A percentile compares a stretch with the other conserved stretches of the same genome.
Conservation (phyloP, 148 eudicot species). For the Camellia granthamiana region DNA sequence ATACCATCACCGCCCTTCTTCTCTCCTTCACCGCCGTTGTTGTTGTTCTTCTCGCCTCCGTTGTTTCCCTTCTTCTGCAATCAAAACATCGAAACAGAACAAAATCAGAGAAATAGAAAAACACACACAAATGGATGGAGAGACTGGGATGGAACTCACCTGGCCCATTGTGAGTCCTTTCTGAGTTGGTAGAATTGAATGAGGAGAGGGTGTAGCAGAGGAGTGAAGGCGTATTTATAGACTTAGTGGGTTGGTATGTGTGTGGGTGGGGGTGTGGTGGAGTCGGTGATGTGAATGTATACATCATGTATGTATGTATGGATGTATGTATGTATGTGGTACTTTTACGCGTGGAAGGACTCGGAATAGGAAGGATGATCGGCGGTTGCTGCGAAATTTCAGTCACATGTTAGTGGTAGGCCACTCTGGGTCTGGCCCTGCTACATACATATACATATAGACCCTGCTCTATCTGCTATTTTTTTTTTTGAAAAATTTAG, state of each 20-base stretch:
- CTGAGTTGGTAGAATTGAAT: not conserved
- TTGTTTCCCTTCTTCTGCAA: slow-evolving; percentile 15
- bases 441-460: too few relatives aligned
- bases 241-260: not conserved
- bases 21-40: slow-evolving; percentile 13
- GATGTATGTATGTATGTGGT: not conserved
- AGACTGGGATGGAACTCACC: not conserved
- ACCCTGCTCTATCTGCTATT: too few relatives aligned
- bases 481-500: too few relatives aligned
- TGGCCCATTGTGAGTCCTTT: not conserved
- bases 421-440: too few relatives aligned
- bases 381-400: too few relatives aligned
- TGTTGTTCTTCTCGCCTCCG: not conserved
- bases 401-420: too few relatives aligned
- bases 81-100: not conserved
- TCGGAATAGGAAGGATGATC: too few relatives aligned
- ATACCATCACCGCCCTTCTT: slow-evolving; percentile 12
- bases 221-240: not conserved
- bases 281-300: not conserved
- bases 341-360: not conserved
- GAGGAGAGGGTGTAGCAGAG: not conserved
- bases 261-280: not conserved
- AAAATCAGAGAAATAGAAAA: not conserved
- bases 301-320: not conserved
- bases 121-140: not conserved